Evolutionary conservation across 257 asterid species (phyloP).

Genomic region (Lantana camara): DNA sequence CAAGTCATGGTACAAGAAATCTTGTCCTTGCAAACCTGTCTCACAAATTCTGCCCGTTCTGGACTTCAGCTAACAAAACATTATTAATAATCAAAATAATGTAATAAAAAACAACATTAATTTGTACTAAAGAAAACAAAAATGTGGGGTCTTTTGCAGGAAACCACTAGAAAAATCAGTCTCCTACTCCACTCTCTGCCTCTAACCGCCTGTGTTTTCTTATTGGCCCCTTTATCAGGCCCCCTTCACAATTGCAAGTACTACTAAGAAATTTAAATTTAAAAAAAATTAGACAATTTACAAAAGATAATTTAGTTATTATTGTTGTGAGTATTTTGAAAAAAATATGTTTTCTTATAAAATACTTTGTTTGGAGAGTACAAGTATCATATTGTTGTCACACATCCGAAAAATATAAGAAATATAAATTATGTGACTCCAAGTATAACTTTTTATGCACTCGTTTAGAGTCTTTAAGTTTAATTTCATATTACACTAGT

Average conservation of each 20-base stretch:
- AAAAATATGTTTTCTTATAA: no score
- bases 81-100: background rate
- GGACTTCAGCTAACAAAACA: slow-evolving; percentile 41
- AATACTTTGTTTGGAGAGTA: no score
- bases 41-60: slow-evolving; percentile 38
- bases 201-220: slow-evolving; percentile 60
- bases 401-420: no score
- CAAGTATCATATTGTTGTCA: no score
- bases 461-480: no score
- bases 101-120: slow-evolving; percentile 24
- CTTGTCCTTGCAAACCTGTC: slow-evolving; percentile 57
- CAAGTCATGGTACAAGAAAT: slow-evolving; percentile 43
- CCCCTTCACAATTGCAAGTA: slow-evolving; percentile 29
- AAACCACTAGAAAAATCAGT: slow-evolving; percentile 44
- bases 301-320: no score
- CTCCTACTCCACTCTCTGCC: slow-evolving; percentile 52
- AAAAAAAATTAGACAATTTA: background rate
- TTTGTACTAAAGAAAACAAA: slow-evolving; percentile 23
- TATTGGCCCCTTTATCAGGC: slow-evolving; percentile 41
- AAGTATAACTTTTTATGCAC: no score
- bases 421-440: no score
- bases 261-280: background rate
- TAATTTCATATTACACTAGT: no score
- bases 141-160: slow-evolving; percentile 44
- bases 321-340: no score